These are phyloP conservation scores for Setaria viridis DNA, from an alignment of 202 grass and related monocot species.

Conservation along the genomic window DNA sequence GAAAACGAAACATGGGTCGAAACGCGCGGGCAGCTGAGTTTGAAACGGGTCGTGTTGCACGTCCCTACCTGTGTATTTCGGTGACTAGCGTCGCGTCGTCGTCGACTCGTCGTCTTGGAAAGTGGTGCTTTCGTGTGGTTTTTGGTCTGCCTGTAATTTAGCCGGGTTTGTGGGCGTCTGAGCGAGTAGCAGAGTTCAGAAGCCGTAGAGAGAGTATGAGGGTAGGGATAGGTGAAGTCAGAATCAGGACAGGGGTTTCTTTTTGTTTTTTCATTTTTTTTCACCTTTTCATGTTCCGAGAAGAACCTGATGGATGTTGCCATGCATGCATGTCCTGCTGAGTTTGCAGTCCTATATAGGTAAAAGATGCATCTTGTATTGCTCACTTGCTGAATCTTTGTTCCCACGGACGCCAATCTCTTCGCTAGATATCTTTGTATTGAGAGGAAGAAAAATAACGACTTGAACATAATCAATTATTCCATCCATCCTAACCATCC, in stretches of 20 bases:
- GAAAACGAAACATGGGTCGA: neutral
- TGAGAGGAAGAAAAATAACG: neutral
- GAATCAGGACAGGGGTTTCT: conserved; percentile 41
- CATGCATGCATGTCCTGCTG: conserved; percentile 24
- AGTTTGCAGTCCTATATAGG: conserved; percentile 45
- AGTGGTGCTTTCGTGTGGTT: conserved; percentile 10
- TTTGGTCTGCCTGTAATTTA: conserved; percentile 69
- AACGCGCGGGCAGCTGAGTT: conserved; percentile 39
- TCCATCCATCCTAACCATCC: too few relatives aligned
- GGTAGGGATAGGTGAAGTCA: conserved; percentile 56
- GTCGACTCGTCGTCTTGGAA: neutral
- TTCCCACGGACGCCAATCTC: neutral
- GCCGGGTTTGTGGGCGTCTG: conserved; percentile 45
- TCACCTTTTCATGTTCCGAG: conserved; percentile 9
- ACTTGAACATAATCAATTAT: too few relatives aligned
- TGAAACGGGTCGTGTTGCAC: conserved; percentile 12
- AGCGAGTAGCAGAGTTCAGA: conserved; percentile 48
- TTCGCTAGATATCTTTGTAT: neutral
- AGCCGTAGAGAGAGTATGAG: conserved; percentile 43
- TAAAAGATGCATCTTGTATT: conserved; percentile 38
- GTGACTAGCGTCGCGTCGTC: conserved; percentile 38
- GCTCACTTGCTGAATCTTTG: neutral
- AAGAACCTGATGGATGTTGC: conserved; percentile 41
- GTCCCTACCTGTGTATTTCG: conserved; percentile 47
- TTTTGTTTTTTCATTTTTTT: neutral